Evolutionary conservation across 306 rosid species (phyloP).

Genomic region (Trifolium dubium): DNA sequence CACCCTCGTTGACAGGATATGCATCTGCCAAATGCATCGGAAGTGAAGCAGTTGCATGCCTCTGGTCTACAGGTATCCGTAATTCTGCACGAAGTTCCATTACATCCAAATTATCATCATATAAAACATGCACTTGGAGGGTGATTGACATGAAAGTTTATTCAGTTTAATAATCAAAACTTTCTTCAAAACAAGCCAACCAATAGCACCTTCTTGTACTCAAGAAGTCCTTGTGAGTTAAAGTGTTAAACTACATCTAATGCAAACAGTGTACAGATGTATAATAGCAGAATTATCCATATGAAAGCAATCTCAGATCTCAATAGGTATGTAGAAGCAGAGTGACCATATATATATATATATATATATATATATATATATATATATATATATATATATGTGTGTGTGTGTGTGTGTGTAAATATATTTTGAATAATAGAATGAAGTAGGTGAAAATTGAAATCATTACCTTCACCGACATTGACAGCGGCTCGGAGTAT

Average conservation of each 20-base stretch:
- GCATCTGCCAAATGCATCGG: slow-evolving; percentile 88
- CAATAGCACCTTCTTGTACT: background rate
- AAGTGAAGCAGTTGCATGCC: slow-evolving; percentile 77
- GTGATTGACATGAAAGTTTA: slow-evolving; percentile 8
- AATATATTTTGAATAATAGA: background rate
- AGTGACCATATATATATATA: background rate
- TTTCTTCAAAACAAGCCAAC: background rate
- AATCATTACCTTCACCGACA: slow-evolving; percentile 67
- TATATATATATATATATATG: background rate
- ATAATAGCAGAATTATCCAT: background rate
- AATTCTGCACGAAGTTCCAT: slow-evolving; percentile 59
- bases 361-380: background rate
- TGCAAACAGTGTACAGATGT: background rate
- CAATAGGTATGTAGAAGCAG: background rate
- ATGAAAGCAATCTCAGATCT: background rate
- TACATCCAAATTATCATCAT: slow-evolving; percentile 29
- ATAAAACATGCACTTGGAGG: slow-evolving; percentile 8
- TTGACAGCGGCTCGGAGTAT: slow-evolving; percentile 90
- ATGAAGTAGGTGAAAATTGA: background rate
- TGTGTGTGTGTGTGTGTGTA: too few species aligned
- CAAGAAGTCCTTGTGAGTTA: background rate
- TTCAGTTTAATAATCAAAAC: slow-evolving; percentile 28
- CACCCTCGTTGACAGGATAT: slow-evolving; percentile 59
- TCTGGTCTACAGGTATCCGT: slow-evolving; percentile 72
- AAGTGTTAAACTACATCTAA: background rate